Evolutionary conservation across 2,329 filamentous ascomycete species (phyloP), one percentile per base, ranked within the genome.

Genomic region (Aspergillus eucalypticola): DNA sequence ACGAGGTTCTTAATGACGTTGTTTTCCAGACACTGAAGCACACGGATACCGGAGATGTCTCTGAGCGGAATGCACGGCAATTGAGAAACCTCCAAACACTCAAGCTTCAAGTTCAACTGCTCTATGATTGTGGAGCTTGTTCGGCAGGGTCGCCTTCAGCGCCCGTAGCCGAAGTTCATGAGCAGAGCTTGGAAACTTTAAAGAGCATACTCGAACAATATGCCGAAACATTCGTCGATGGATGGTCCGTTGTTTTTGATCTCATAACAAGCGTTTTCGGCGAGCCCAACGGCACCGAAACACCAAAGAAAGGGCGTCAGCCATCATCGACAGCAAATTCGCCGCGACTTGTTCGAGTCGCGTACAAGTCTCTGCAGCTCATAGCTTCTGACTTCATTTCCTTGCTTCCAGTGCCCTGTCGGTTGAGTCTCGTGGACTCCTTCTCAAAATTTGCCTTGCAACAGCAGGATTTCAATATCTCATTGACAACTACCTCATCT

Each of bases 361-460:
- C 94, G 0, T 99, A 99, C 74, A 90, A 87, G 64, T 96, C 93
- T 2, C 81, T 96, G 11, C 92, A 98, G 73, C 86, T 99, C 3
- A 90, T 99, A 49, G 96, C 93, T 74, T 97, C 95, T 0, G 95
- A 99, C 75, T 99, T 99, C 70, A 78, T 99, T 35, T 83, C 88
- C 13, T 87, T 90, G 6, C 83, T 88, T 59, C 90, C 86, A 49
- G 87, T 86, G 73, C 85, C 81, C 53, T 97, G 85, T 79, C 91
- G 89, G 75, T 83, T 88, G 61, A 86, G 88, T 60, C 84, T 99
- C 15, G 88, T 98, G 62, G 90, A 96, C 77, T 92, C 93, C 10
- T 84, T 99, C 21, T 91, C 92, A 70, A 89, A 90, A 65, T 99
- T 98, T 75, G 92, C 91, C 67, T 89, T 88, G 0, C 95, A 99